Evolutionary conservation across 2,329 filamentous ascomycete genomes (phyloP), one percentile per base, ranked within the genome.

Genomic region (Rutstroemia sp.): DNA sequence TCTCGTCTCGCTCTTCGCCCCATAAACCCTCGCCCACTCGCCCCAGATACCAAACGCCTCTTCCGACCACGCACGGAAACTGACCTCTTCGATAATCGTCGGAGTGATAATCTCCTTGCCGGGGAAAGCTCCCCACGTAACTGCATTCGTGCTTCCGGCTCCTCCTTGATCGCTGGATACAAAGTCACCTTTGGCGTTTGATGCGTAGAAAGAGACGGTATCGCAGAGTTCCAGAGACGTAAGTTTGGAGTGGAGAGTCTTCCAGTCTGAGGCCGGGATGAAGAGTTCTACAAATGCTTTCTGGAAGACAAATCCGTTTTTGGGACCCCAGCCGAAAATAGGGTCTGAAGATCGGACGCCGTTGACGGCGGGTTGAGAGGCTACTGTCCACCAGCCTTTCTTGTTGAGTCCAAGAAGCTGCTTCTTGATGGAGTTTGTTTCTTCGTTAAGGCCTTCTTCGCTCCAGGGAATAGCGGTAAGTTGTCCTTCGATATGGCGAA

Each of bases 241-340:
- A 52, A 97, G 80, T 57, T 82, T 80, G 4, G 78, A 76, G 61
- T 81, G 80, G 34, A 99, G 78, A 1, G 70, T 70, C 16, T 74
- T 71, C 85, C 91, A 97, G 69, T 92, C 88, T 0, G 79, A 71
- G 0, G 78, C 74, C 0, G 92, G 85, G 57, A 95, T 75, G 77
- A 99, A 99, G 74, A 97, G 90, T 71, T 99, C 94, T 51, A 99
- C 91, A 71, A 99, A 99, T 0, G 92, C 88, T 73, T 97, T 99
- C 69, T 99, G 94, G 76, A 96, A 99, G 48, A 97, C 91, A 70
- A 95, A 97, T 17, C 94, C 94, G 65, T 92, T 86, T 50, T 81
- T 82, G 0, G 94, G 94, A 1, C 94, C 94, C 94, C 94, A 99
- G 61, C 94, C 94, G 66, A 95, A 96, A 19, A 89, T 82, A 3